Evolutionary conservation across 139 green algal species (phyloP).

Genomic region (Closterium sp.): DNA sequence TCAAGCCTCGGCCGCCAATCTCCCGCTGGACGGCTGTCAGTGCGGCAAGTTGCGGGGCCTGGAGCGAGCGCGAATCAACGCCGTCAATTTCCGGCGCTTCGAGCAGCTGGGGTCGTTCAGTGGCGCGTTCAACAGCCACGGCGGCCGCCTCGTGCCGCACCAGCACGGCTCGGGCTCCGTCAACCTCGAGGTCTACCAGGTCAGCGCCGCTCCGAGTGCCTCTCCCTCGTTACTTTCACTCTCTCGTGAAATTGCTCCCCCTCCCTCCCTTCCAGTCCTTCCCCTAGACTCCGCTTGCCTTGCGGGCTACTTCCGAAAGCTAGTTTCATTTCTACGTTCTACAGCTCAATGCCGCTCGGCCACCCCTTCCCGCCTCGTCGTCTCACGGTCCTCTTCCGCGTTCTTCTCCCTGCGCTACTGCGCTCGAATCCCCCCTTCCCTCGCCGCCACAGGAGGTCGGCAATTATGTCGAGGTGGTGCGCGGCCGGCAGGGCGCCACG

Average conservation of each 20-base stretch:
- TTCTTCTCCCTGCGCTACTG: neutral
- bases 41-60: neutral
- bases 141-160: neutral
- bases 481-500: neutral
- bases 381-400: neutral
- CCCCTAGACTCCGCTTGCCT: neutral
- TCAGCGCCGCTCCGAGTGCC: neutral
- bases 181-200: neutral
- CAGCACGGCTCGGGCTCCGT: neutral
- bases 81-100: neutral
- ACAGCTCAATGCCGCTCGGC: neutral
- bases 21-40: neutral
- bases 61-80: neutral
- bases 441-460: neutral
- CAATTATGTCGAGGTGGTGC: neutral
- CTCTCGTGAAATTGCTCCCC: no score
- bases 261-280: neutral
- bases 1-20: neutral
- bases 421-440: no score
- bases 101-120: neutral
- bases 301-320: no score
- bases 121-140: neutral
- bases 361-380: no score
- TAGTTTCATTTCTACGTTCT: neutral
- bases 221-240: no score